phyloP scores from a whole-genome alignment of 179 eudicot genomes.

The Amaranthus tricolor region DNA sequence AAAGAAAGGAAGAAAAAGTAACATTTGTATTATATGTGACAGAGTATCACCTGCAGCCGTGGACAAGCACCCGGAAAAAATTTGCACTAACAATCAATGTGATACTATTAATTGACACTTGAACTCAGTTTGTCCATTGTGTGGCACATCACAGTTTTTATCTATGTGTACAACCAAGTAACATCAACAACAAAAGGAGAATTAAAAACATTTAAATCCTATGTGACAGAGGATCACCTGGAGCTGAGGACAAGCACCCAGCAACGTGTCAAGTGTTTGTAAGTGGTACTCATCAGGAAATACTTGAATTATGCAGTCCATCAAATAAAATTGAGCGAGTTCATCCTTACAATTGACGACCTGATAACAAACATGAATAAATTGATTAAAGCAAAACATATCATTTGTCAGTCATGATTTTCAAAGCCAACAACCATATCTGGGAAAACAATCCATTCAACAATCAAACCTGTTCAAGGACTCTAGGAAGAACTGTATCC shows the following conservation, averaged over 20 bases:
- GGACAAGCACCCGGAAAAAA: no score
- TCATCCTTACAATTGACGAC: slow-evolving; percentile 98
- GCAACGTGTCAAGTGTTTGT: slow-evolving; percentile 85
- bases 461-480: slow-evolving; percentile 78
- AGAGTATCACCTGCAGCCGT: no score
- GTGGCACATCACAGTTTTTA: no score
- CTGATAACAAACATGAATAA: slow-evolving; percentile 40
- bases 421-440: neutral
- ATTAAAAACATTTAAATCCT: neutral
- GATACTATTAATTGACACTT: no score
- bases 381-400: slow-evolving; percentile 5
- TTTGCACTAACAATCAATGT: no score
- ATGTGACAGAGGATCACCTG: slow-evolving; percentile 51
- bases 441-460: neutral
- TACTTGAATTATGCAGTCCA: slow-evolving; percentile 98
- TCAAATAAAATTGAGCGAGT: slow-evolving; percentile 89
- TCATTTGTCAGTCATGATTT: neutral
- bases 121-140: no score
- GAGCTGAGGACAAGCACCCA: slow-evolving; percentile 91
- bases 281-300: slow-evolving; percentile 98
- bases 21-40: no score
- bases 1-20: no score
- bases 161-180: no score
- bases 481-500: slow-evolving; percentile 93
- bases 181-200: neutral